A percentile compares a stretch with the other conserved stretches of the same genome.
These are phyloP conservation scores for Mortierella sp. DNA, from an alignment of 371 early-diverging fungal genomes.

Conservation along the genomic window DNA sequence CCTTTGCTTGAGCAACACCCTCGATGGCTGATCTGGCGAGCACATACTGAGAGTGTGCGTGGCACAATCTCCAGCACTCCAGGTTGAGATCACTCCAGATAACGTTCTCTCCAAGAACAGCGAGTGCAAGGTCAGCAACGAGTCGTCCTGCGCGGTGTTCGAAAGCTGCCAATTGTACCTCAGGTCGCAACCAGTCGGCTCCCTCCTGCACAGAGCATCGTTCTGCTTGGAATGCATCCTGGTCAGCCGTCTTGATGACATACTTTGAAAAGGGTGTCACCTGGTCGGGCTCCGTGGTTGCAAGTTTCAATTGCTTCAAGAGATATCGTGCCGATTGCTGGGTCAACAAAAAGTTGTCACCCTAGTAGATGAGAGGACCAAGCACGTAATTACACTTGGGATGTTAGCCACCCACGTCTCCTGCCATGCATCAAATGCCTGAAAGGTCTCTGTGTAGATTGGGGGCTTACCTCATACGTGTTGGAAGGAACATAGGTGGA, in stretches of 20 bases:
- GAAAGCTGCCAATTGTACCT: slow-evolving; percentile 66
- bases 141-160: slow-evolving; percentile 69
- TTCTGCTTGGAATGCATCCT: slow-evolving; percentile 39
- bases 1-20: slow-evolving; percentile 60
- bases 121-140: slow-evolving; percentile 56
- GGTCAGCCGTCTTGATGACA: slow-evolving; percentile 28
- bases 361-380: slow-evolving; percentile 52
- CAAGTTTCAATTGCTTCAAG: slow-evolving; percentile 64
- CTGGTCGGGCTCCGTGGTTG: slow-evolving; percentile 52
- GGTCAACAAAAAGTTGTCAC: slow-evolving; percentile 79
- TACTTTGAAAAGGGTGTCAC: slow-evolving; percentile 54
- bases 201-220: slow-evolving; percentile 23
- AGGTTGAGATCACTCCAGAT: slow-evolving; percentile 66
- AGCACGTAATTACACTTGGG: too few relatives aligned
- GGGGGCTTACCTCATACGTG: slow-evolving; percentile 62
- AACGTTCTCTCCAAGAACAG: slow-evolving; percentile 51
- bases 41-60: slow-evolving; percentile 50
- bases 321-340: slow-evolving; percentile 77
- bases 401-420: not conserved
- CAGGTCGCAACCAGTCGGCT: slow-evolving; percentile 53
- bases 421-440: too few relatives aligned
- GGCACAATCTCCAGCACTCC: slow-evolving; percentile 63
- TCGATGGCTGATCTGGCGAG: slow-evolving; percentile 31
- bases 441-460: too few relatives aligned
- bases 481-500: slow-evolving; percentile 72